Evolutionary conservation across 176 grass and related monocot genomes (phyloP), one percentile per base, ranked within the genome.

Genomic region (Chloris gayana): DNA sequence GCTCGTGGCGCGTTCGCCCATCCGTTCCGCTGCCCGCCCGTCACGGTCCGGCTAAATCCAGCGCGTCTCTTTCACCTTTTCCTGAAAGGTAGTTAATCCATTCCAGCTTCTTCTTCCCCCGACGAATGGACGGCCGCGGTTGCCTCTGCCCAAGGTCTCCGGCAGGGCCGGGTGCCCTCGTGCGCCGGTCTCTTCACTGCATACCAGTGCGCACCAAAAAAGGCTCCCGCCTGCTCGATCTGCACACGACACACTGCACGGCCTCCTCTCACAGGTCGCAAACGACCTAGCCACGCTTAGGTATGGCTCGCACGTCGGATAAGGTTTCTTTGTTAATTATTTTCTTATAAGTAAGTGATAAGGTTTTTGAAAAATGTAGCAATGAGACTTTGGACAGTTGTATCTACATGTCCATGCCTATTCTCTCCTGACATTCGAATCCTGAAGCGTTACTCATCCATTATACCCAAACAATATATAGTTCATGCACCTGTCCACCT

Each of bases 101-200:
- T 3, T 9, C 8, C 3, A 24, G 9, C 24, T 53, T 53, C 15
- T n/a, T n/a, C n/a, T 57, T 57, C 54, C 22, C 22, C 4, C 14
- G 58, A 61, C 39, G 41, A 78, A 65, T 67, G 76, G 76, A 67
- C 46, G 76, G 76, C 30, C 21, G 60, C 29, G 39, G 69, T 83
- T 83, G 80, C 80, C 80, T 66, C n/a, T 14, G 80, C 59, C n/a
- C n/a, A 24, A 83, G 70, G 44, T 53, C 70, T 27, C 68, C 19
- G 24, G 5, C 27, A 44, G 12, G 14, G 14, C 15, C 4, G 3
- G 60, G 46, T 32, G 81, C 71, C 81, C 81, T 83, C 32, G n/a
- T 11, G 11, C 45, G 1, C 2, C 32, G 71, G 81, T 29, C 39
- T 46, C 58, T 10, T 2, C 17, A 1, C 42, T 45, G 46, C 14